These are phyloP conservation scores for Fusarium sublunatum DNA, from an alignment of 2,329 filamentous ascomycete genomes.

Conservation along the genomic window DNA sequence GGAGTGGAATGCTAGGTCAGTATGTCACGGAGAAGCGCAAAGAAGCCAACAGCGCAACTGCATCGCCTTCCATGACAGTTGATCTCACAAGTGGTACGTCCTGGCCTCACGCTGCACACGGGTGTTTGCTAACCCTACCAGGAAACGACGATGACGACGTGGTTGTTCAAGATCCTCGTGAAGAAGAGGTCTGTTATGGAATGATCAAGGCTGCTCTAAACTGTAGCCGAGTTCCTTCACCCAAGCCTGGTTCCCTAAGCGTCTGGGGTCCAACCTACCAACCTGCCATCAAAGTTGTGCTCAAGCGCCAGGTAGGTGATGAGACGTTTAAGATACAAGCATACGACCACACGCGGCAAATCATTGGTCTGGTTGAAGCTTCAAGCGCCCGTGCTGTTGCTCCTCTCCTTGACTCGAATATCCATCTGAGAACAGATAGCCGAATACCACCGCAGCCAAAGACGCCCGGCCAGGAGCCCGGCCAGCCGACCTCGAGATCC, in stretches of 20 bases:
- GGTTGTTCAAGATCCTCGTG: conserved; percentile 67
- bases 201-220: conserved; percentile 77
- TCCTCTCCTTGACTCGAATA: conserved; percentile 76
- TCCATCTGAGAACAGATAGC: conserved; percentile 76
- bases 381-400: conserved; percentile 74
- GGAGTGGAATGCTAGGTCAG: conserved; percentile 70
- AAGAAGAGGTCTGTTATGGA: conserved; percentile 84
- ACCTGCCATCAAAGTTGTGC: conserved; percentile 78
- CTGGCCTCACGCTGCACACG: conserved; percentile 23
- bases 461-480: conserved; percentile 70
- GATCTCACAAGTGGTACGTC: conserved; percentile 66
- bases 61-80: conserved; percentile 59
- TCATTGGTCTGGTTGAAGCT: conserved; percentile 81
- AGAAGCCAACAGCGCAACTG: conserved; percentile 52
- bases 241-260: conserved; percentile 70
- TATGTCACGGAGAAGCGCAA: conserved; percentile 72
- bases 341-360: conserved; percentile 74
- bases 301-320: conserved; percentile 69
- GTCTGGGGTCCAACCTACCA: conserved; percentile 71
- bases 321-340: conserved; percentile 73
- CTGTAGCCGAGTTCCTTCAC: conserved; percentile 74
- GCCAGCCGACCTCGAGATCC: conserved; percentile 68
- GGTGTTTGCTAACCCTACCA: conserved; percentile 23
- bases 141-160: conserved; percentile 67
- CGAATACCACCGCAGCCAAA: conserved; percentile 76